A percentile compares a stretch with the other conserved stretches of the same genome.
Evolutionary conservation across 2,329 filamentous ascomycete species (phyloP).

Genomic region (Thelonectria blattea): DNA sequence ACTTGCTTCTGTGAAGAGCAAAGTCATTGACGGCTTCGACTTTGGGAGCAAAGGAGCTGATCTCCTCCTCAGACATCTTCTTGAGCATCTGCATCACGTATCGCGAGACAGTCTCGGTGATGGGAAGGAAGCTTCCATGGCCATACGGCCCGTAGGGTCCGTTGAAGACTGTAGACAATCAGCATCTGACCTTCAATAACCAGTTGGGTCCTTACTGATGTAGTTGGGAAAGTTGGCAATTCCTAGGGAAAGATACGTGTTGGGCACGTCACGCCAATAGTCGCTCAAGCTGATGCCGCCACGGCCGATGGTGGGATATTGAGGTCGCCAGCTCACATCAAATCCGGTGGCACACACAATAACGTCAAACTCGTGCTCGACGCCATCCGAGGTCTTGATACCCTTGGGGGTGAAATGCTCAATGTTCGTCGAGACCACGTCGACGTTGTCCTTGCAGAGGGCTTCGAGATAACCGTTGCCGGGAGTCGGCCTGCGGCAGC

Average conservation of each 20-base stretch:
- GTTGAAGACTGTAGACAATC: constrained; percentile 31
- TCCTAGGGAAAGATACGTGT: constrained; percentile 32
- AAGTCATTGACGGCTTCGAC: constrained; percentile 39
- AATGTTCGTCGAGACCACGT: constrained; percentile 6
- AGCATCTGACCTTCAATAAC: background rate
- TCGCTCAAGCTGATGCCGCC: constrained; percentile 36
- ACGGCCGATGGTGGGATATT: constrained; percentile 54
- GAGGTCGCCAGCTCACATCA: constrained; percentile 38
- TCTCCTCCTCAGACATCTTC: constrained; percentile 37
- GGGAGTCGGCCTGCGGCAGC: constrained; percentile 18
- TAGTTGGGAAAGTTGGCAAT: constrained; percentile 38
- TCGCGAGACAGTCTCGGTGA: constrained; percentile 35
- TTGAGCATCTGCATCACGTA: constrained; percentile 42
- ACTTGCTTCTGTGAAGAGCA: constrained; percentile 39
- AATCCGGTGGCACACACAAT: constrained; percentile 42
- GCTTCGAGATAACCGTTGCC: constrained; percentile 23
- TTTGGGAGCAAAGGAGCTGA: constrained; percentile 33
- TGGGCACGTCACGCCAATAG: constrained; percentile 26
- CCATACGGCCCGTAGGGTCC: constrained; percentile 37
- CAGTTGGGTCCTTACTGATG: constrained; percentile 19
- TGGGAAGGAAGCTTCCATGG: constrained; percentile 36
- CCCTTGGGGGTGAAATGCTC: constrained; percentile 5
- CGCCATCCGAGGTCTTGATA: constrained; percentile 10
- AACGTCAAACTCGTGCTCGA: constrained; percentile 27
- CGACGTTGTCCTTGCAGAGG: constrained; percentile 12